A percentile compares a stretch with the other conserved stretches of the same genome.
phyloP scores from a whole-genome alignment of 2,329 filamentous ascomycete species.

The Pyrenophora tritici-repentis region DNA sequence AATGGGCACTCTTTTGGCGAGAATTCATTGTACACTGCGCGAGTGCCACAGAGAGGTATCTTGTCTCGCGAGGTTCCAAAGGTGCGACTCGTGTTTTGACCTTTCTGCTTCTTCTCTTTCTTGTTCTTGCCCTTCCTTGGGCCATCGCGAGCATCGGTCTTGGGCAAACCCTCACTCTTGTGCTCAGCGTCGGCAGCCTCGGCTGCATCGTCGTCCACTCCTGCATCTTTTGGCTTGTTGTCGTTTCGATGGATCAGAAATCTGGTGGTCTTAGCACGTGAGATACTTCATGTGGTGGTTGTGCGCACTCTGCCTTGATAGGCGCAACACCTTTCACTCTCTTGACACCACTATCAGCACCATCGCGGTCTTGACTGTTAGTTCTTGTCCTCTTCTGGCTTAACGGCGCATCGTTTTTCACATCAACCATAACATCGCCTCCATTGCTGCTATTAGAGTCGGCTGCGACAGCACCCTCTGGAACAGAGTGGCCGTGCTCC shows the following conservation, averaged over 20 bases:
- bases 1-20: conserved; percentile 76
- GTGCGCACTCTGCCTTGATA: conserved; percentile 71
- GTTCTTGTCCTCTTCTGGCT: conserved; percentile 42
- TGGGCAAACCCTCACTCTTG: conserved; percentile 32
- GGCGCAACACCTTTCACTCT: conserved; percentile 64
- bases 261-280: conserved; percentile 34
- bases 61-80: conserved; percentile 82
- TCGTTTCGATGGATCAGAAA: conserved; percentile 40
- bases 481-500: conserved; percentile 13
- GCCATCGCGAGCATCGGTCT: conserved; percentile 46
- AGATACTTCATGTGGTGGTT: conserved; percentile 4
- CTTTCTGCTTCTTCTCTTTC: conserved; percentile 68
- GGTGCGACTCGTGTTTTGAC: conserved; percentile 81
- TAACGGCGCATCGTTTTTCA: conserved; percentile 31
- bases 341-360: conserved; percentile 31
- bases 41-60: conserved; percentile 76
- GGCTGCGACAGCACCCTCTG: conserved; percentile 16
- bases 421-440: conserved; percentile 33
- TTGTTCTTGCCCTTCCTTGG: conserved; percentile 55
- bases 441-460: conserved; percentile 25
- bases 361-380: conserved; percentile 42
- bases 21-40: conserved; percentile 75
- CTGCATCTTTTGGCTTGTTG: conserved; percentile 32
- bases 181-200: conserved; percentile 58
- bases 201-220: conserved; percentile 61